These are phyloP conservation scores for Russula brevipes DNA, from an alignment of 768 basidiomycete genomes.

Conservation along the genomic window DNA sequence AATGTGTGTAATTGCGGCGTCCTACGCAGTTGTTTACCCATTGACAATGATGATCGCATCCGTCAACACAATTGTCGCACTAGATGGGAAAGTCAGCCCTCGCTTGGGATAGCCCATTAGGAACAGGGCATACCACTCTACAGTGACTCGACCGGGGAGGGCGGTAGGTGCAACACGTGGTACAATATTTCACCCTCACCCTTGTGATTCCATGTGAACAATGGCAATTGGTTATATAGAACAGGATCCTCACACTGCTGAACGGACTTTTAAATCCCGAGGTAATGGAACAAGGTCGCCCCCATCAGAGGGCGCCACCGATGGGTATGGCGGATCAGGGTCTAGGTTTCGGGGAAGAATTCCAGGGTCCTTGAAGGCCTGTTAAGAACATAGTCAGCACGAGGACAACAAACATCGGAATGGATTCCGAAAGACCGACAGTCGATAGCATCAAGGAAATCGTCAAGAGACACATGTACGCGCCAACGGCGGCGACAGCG, in stretches of 20 bases:
- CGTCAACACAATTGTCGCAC: constrained; percentile 98
- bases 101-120: not conserved
- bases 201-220: constrained; percentile 37
- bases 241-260: constrained; percentile 56
- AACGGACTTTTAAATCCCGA: constrained; percentile 72
- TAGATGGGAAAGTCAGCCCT: constrained; percentile 30
- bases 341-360: constrained; percentile 87
- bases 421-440: constrained; percentile 39
- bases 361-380: constrained; percentile 82
- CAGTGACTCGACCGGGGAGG: constrained; percentile 95
- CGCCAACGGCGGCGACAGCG: constrained; percentile 61
- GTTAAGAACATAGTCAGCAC: constrained; percentile 18
- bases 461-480: constrained; percentile 58
- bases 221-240: not conserved
- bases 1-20: constrained; percentile 90
- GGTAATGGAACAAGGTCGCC: constrained; percentile 62
- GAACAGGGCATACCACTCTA: constrained; percentile 60
- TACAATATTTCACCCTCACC: constrained; percentile 89
- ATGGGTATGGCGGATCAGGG: constrained; percentile 73
- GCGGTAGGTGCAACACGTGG: constrained; percentile 88
- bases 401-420: constrained; percentile 23
- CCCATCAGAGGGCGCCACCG: constrained; percentile 58
- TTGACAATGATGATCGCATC: constrained; percentile 88
- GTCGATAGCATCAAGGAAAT: constrained; percentile 74
- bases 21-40: constrained; percentile 97